Conservation (phyloP, 2,329 filamentous ascomycete genomes). For the Cordyceps farinosa region DNA sequence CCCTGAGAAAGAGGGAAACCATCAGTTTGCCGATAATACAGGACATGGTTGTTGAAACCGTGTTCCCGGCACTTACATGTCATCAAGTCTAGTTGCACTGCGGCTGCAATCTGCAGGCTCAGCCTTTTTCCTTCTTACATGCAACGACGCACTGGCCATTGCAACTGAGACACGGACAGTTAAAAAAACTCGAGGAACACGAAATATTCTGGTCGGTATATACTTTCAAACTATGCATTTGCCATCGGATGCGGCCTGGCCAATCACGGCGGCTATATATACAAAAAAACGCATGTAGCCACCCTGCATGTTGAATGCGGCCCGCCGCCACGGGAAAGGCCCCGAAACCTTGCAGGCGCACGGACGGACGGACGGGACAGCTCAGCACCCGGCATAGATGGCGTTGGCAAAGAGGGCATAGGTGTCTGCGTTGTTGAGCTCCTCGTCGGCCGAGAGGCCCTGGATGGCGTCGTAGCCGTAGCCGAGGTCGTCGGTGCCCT, state of each 20-base stretch:
- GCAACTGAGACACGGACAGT: not conserved
- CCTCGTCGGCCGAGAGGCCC: slow-evolving; percentile 14
- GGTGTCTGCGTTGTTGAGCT: slow-evolving; percentile 22
- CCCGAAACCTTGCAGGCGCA: not conserved
- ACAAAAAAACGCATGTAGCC: not conserved
- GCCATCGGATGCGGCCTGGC: not conserved
- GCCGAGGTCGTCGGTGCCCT: slow-evolving; percentile 40
- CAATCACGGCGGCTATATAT: not conserved
- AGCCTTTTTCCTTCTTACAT: not conserved
- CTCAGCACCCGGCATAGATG: slow-evolving; percentile 17
- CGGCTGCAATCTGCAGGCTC: too few relatives aligned
- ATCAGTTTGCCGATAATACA: not conserved
- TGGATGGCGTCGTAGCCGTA: slow-evolving; percentile 21
- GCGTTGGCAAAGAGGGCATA: slow-evolving; percentile 22
- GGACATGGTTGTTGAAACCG: not conserved
- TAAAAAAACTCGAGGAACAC: not conserved
- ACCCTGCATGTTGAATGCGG: not conserved
- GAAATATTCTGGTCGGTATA: not conserved
- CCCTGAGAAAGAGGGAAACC: not conserved
- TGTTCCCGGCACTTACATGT: not conserved
- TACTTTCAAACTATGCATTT: not conserved
- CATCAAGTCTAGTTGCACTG: too few relatives aligned
- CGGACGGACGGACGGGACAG: slow-evolving; percentile 5
- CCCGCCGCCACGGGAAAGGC: not conserved
- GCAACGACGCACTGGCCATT: not conserved